A percentile compares a stretch with the other conserved stretches of the same genome.
These are phyloP conservation scores for Periconia sp. DNA, from an alignment of 2,329 filamentous ascomycete species.

Conservation along the genomic window DNA sequence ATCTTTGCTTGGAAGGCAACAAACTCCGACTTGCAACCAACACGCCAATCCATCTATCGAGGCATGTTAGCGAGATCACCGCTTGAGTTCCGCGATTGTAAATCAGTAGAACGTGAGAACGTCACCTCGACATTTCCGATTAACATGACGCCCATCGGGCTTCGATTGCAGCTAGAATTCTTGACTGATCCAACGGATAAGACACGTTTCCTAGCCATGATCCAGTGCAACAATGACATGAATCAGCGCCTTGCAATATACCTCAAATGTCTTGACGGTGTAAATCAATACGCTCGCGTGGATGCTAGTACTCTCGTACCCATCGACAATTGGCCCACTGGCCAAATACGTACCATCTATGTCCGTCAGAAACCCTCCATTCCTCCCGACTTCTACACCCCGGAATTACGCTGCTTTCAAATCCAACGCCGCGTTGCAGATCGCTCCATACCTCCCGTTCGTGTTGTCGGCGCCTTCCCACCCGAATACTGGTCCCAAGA, in stretches of 20 bases:
- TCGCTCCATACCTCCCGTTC: conserved; percentile 20
- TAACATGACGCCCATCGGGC: conserved; percentile 25
- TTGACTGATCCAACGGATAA: conserved; percentile 22
- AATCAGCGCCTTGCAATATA: conserved; percentile 31
- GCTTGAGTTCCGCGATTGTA: conserved; percentile 25
- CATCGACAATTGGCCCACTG: conserved; percentile 47
- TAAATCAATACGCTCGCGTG: conserved; percentile 42
- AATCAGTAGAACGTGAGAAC: conserved; percentile 28
- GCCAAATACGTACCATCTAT: conserved; percentile 28
- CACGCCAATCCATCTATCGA: conserved; percentile 19
- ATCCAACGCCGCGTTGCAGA: conserved; percentile 23
- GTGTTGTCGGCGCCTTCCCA: conserved; percentile 23
- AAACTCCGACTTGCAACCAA: conserved; percentile 5
- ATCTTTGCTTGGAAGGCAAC: conserved; percentile 31
- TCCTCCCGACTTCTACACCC: conserved; percentile 25
- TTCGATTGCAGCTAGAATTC: conserved; percentile 31
- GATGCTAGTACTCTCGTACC: conserved; percentile 60
- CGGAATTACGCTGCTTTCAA: conserved; percentile 27
- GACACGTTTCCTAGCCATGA: conserved; percentile 21
- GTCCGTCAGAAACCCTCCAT: conserved; percentile 28
- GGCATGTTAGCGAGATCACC: conserved; percentile 33
- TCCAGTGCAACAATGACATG: conserved; percentile 26
- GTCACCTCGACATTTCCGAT: conserved; percentile 23
- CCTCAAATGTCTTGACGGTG: conserved; percentile 26
- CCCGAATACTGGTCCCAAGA: conserved; percentile 18